Evolutionary conservation across 2,329 filamentous ascomycete species (phyloP), one percentile per base, ranked within the genome.

Genomic region (Xylariales sp.): DNA sequence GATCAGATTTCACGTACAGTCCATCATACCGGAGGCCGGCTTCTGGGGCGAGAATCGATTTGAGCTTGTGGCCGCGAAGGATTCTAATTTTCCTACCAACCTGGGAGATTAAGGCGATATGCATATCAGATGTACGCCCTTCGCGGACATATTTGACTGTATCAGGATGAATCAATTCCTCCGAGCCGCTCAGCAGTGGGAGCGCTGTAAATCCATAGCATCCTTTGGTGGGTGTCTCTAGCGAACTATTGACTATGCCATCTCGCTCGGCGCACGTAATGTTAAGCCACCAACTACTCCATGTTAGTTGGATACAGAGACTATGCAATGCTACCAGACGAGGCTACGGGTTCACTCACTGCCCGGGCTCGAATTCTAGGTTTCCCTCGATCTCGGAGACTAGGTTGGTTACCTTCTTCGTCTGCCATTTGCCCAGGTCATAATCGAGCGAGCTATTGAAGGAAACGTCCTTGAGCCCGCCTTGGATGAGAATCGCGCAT

Each of bases 21-120:
- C 87, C 87, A 73, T 89, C 87, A 68, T 88, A 89, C 67, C 87
- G 80, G 34, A 89, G 73, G 1, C 87, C 87, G 1, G 80, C 84
- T 43, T 75, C 73, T 0, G 87, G 87, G 3, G 87, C 85, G 64
- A 84, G 80, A 1, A 81, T 79, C 63, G 86, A 88, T 69, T 81
- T 81, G 23, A 89, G 79, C 39, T 76, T 77, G 67, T 84, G 78
- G 2, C 86, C 86, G 54, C 87, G 78, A 30, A 89, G 75, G n/a
- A 89, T 78, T 18, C 85, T 83, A 52, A 88, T 82, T 10, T 80
- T 79, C 5, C 79, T 79, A 16, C 86, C 86, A 30, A 86, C 82
- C 53, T 83, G 80, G 1, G 80, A 81, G 45, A 89, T 78, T 9
- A 88, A 76, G 1, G 81, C 79, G 32, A 84, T 76, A 52, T 84